Base-by-base conservation (phyloP, 1,284 basidiomycete genomes). In the Sphaerobolus stellatus region DNA sequence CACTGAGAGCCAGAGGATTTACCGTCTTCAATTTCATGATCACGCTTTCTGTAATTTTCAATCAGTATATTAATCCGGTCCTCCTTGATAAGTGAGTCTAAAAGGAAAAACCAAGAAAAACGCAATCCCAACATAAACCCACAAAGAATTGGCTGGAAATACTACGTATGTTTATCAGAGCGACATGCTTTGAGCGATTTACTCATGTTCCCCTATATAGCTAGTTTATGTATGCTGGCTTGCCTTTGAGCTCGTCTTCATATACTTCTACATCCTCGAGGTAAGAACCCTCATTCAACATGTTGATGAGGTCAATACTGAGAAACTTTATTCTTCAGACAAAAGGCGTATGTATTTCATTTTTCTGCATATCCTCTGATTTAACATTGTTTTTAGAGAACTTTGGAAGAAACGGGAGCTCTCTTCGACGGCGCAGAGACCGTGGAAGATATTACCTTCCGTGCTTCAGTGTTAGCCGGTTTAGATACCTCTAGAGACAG, bases 1-100 rank as follows among this genome's bases (percentile, higher is more conserved):
- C 74, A 16, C 70, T 86, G 41, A 80, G 83, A 36, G 80, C 84
- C 20, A 84, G 85, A 67, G 83, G 82, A 20, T 77, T 83, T 64
- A 80, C 77, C 24, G 67, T 84, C 13, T 81, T 78, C 70, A 78
- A 77, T 65, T 77, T 82, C 57, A 61, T 73, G 18, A 68, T 81
- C 38, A 78, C 78, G 9, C 58, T 79, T 3, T 76, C 81, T 0
- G 65, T 82, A 31, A 77, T 81, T 49, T 82, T 84, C 75, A 86
- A 86, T 66, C 82, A 85, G 64, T 80, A 65, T 33, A 66, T 57
- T 9, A 9, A 41, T 31, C 25, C 2, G 25, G 18, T 20, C 18
- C 14, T 14, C 6, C 29, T 18, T 40, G 9, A 1, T 20, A 36
- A 24, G 16, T 52, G 28, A 43, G 40, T 25, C 16, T 45, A 57